Evolutionary conservation across 2,329 filamentous ascomycete genomes (phyloP), one percentile per base, ranked within the genome.

Genomic region (Didymella glomerata): DNA sequence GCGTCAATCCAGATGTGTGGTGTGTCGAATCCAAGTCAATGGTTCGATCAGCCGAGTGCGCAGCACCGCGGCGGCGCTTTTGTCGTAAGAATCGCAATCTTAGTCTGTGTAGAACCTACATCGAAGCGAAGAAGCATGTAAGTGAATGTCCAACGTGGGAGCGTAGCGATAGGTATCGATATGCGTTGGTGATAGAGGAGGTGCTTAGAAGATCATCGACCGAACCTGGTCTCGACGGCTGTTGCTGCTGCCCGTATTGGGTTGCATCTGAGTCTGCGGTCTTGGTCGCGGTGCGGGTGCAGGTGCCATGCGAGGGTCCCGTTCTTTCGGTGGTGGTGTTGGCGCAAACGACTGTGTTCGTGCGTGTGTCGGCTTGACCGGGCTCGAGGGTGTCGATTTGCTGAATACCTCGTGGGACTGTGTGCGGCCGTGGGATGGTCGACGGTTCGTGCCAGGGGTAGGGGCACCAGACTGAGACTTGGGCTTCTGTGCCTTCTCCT

Each of bases 161-260:
- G 32, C 50, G 56, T 53, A 55, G 51, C 54, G 45, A 57, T 54
- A 48, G 66, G 60, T 68, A 74, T 70, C 68, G 64, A 68, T 66
- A 55, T 56, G 61, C 28, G n/a, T 51, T 62, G 62, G 63, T 67
- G 62, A 64, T 61, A 56, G 61, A 64, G 54, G n/a, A 57, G 16
- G 50, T 54, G 56, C 56, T 59, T 76, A 78, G 65, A 77, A 77
- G 63, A 78, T 77, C 76, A 78, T 78, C 63, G 76, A 77, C 69
- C 75, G 73, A 72, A 78, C 75, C 68, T 78, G 75, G 61, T 77
- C 74, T 54, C 75, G 70, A 36, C 76, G 70, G 55, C 61, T 67
- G n/a, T 34, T 50, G 56, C 56, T 50, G 50, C 56, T 59, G 59
- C 40, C 57, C 49, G 30, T 51, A 46, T 32, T 61, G 50, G 53